Base-by-base conservation (phyloP, 495 filamentous ascomycete genomes). In the Tuber magnatum region DNA sequence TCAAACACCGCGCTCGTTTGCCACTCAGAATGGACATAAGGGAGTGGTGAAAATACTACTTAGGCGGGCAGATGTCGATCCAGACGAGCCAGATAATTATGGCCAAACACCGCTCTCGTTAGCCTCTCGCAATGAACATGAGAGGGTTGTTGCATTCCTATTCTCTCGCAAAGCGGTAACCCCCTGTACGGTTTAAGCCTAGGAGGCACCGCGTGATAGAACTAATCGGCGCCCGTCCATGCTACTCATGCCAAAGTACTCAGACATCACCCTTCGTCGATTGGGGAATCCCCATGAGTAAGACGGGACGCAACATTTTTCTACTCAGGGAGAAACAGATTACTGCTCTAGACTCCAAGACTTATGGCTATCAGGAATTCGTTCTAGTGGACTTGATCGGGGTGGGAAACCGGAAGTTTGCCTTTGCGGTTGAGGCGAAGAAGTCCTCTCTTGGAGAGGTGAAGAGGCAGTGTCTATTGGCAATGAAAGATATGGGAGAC, bases 401-500 rank as follows among this genome's bases (percentile, higher is more conserved):
- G 20, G 1, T 75, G 10, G 32, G 3, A 16, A 41, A 75, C 8
- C 1, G 12, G 20, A 65, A 46, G 20, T 71, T 6, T 56, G 32
- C 72, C 38, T 44, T 75, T 22, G 22, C 40, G 20, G 39, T 71
- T 0, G 74, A 75, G 42, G 69, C 74, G n/a, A 75, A 71, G 43
- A 72, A 46, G 24, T n/a, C n/a, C n/a, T n/a, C n/a, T 48, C 7
- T 72, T n/a, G 74, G 74, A 71, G 18, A 73, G 74, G 74, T 69
- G 20, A 75, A 71, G 39, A n/a, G 41, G n/a, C 69, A 75, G 74
- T 73, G 69, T 70, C 70, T 76, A 6, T 41, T 77, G 35, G 68
- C 70, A 24, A 24, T 76, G 70, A 78, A 73, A 6, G 74, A 76
- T 20, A 68, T 76, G 69, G 71, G 70, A 44, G 41, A 73, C 20